Evolutionary conservation across 192 early-diverging fungal species (phyloP), one percentile per base, ranked within the genome.

Genomic region (Gaertneriomyces semiglobifer): DNA sequence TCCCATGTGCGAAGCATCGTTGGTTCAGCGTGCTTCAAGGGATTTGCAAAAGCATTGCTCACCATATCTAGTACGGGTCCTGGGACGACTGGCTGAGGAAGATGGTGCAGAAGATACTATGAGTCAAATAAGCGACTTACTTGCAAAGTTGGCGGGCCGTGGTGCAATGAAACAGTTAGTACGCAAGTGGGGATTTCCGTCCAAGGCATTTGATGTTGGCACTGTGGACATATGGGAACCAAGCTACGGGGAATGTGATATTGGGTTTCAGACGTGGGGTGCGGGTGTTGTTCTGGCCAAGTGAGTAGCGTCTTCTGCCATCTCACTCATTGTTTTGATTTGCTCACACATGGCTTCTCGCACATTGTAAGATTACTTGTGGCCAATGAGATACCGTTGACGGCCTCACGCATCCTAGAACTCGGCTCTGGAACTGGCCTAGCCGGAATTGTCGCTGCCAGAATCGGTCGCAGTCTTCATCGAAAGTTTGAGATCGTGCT

Each of bases 201-300:
- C 16, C 4, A 16, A 41, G 5, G 53, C 47, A 12, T 33, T 33
- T 33, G 25, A 33, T 2, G 25, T 33, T 33, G 57, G 56, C 4
- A 42, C 19, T 6, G 12, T 68, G 57, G 33, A 39, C 10, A 40
- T 68, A 7, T 16, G 46, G 20, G 74, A 75, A 39, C 57, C 66
- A 44, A 40, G 53, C 12, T 70, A 44, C 54, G 63, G 52, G 4
- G 74, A 70, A 33, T 68, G 68, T 7, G 74, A 68, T 38, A 58
- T 75, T 10, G 74, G 74, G 6, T 75, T 75, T 44, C 74, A 75
- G 60, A 75, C 74, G 40, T 75, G 74, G 74, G 74, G 74, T 18
- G 62, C 62, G 0, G 74, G 74, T 16, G 58, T 70, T 5, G 38
- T 75, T 47, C 58, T 75, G 4, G 59, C 74, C 16, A 65, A 65